Evolutionary conservation across 2,329 filamentous ascomycete species (phyloP).

Genomic region (Diaporthe caulivora): DNA sequence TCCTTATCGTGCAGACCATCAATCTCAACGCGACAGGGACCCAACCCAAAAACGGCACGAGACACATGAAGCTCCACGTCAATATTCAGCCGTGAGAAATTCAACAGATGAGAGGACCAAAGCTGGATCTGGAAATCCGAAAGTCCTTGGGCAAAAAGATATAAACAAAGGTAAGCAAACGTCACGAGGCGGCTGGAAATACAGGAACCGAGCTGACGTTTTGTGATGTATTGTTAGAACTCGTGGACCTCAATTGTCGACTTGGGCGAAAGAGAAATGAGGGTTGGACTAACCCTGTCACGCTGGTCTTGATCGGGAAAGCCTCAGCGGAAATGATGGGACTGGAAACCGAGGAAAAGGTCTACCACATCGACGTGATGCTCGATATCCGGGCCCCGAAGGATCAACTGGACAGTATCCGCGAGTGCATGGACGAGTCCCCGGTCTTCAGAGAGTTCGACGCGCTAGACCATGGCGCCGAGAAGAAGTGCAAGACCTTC

Average conservation of each 20-base stretch:
- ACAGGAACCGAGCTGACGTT: neutral
- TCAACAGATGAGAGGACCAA: neutral
- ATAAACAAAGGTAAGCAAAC: neutral
- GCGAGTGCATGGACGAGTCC: neutral
- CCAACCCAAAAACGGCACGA: neutral
- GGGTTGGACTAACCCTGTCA: neutral
- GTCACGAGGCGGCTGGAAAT: no score
- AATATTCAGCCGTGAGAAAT: neutral
- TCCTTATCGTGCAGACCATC: no score
- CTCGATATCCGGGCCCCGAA: neutral
- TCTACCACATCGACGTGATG: neutral
- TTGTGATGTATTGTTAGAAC: neutral
- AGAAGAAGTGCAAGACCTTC: neutral
- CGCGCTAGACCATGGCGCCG: neutral
- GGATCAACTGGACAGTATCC: neutral
- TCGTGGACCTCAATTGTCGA: neutral
- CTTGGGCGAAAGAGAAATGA: neutral
- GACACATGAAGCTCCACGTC: neutral
- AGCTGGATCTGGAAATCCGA: neutral
- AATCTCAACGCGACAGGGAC: neutral
- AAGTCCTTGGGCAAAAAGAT: neutral
- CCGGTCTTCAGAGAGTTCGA: conserved; percentile 5
- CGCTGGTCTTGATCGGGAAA: neutral
- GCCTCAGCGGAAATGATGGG: neutral
- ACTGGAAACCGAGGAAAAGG: neutral